Conservation (phyloP, 108 stramenopile genomes). For the Conticribra guillardii region DNA sequence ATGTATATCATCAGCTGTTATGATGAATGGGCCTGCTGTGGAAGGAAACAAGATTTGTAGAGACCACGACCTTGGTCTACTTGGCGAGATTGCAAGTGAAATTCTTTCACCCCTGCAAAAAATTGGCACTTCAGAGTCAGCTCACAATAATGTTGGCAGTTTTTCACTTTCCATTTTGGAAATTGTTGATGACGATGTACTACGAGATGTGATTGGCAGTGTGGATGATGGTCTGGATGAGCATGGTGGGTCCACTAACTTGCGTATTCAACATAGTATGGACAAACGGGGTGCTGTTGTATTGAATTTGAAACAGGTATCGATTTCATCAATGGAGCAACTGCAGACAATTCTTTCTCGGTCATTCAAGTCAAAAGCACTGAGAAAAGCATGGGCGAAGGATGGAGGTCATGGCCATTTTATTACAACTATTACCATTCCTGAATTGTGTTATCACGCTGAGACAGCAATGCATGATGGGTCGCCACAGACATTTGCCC, state of each 20-base stretch:
- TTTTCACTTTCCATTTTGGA: conserved; percentile 50
- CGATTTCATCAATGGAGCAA: conserved; percentile 48
- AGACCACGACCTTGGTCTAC: conserved; percentile 16
- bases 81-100: conserved; percentile 25
- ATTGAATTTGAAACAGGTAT: conserved; percentile 54
- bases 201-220: conserved; percentile 53
- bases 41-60: not conserved
- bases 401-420: conserved; percentile 64
- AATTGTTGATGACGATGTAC: conserved; percentile 55
- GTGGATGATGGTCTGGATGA: conserved; percentile 26
- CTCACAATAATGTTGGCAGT: not conserved
- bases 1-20: conserved; percentile 4
- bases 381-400: conserved; percentile 29
- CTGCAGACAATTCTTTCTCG: not conserved
- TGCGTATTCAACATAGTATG: conserved; percentile 34
- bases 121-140: not conserved
- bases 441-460: not conserved
- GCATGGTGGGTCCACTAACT: conserved; percentile 14
- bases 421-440: conserved; percentile 42
- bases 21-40: not conserved
- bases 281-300: conserved; percentile 55
- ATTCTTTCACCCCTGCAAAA: conserved; percentile 9
- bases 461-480: not conserved
- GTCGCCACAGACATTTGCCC: not conserved
- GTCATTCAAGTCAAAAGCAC: conserved; percentile 30